Evolutionary conservation across 1,139 yeast species (phyloP).

Genomic region (Pichia sp.): DNA sequence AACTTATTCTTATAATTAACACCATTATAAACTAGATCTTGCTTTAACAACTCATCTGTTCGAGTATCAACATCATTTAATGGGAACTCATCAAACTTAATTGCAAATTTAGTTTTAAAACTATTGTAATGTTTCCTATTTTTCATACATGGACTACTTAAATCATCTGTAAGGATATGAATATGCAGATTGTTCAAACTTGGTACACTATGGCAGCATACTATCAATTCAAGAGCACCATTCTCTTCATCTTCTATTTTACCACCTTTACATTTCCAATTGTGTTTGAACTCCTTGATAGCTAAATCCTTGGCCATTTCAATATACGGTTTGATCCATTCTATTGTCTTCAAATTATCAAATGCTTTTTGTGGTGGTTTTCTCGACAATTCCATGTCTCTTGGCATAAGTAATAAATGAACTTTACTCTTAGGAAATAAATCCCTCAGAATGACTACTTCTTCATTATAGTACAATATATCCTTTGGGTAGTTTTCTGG

Average conservation of each 20-base stretch:
- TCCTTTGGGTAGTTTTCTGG: conserved; percentile 30
- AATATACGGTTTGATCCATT: conserved; percentile 34
- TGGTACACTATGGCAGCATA: conserved; percentile 69
- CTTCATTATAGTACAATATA: conserved; percentile 41
- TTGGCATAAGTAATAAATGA: conserved; percentile 60
- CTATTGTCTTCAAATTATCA: conserved; percentile 29
- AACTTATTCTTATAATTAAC: conserved; percentile 16
- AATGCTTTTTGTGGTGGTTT: conserved; percentile 53
- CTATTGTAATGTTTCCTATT: conserved; percentile 65
- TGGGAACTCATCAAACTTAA: conserved; percentile 43
- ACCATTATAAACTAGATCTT: conserved; percentile 15
- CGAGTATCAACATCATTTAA: conserved; percentile 19
- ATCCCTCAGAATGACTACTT: conserved; percentile 54
- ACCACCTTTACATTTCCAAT: conserved; percentile 8
- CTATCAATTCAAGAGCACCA: conserved; percentile 39
- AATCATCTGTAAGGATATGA: conserved; percentile 65
- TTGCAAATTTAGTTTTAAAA: conserved; percentile 60
- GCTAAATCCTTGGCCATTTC: conserved; percentile 38
- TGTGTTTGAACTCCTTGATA: conserved; percentile 31
- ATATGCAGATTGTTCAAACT: conserved; percentile 64
- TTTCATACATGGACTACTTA: conserved; percentile 48
- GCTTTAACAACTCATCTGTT: conserved; percentile 14
- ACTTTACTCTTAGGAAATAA: conserved; percentile 55
- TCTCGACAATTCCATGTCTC: conserved; percentile 35
- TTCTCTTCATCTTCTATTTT: conserved; percentile 2